phyloP scores from a whole-genome alignment of 2,329 filamentous ascomycete genomes.

The Microcyclospora pomicola region DNA sequence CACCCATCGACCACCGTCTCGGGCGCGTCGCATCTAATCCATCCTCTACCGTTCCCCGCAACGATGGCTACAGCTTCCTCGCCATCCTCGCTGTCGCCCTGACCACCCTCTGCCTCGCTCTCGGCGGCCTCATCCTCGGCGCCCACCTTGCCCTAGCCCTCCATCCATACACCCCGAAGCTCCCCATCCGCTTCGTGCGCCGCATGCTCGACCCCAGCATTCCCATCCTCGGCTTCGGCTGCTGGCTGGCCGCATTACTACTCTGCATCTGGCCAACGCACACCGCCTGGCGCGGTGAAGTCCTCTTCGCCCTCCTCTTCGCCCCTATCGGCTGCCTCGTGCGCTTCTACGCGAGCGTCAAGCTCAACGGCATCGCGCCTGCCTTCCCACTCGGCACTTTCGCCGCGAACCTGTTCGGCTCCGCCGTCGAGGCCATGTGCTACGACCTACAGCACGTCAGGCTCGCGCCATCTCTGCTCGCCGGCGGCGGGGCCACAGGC shows the following conservation, averaged over 20 bases:
- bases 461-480: conserved; percentile 21
- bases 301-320: conserved; percentile 65
- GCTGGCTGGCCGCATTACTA: conserved; percentile 65
- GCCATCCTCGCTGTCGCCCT: conserved; percentile 65
- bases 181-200: conserved; percentile 45
- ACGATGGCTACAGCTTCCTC: conserved; percentile 70
- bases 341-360: conserved; percentile 58
- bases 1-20: conserved; percentile 30
- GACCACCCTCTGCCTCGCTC: conserved; percentile 54
- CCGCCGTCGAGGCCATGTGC: conserved; percentile 57
- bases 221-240: conserved; percentile 53
- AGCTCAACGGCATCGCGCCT: conserved; percentile 52
- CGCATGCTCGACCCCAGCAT: conserved; percentile 49
- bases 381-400: conserved; percentile 81
- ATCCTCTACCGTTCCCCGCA: conserved; percentile 32
- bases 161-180: conserved; percentile 43
- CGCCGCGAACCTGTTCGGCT: conserved; percentile 64
- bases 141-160: conserved; percentile 58
- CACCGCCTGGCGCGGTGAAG: conserved; percentile 60
- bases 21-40: conserved; percentile 9
- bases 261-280: conserved; percentile 51
- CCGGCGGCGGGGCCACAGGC: conserved; percentile 27
- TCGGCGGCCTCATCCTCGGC: conserved; percentile 57
- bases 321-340: conserved; percentile 65
- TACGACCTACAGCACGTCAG: conserved; percentile 62